A percentile compares a stretch with the other conserved stretches of the same genome.
Evolutionary conservation across 2,329 filamentous ascomycete genomes (phyloP).

Genomic region (Phyllosticta citrichinensis): DNA sequence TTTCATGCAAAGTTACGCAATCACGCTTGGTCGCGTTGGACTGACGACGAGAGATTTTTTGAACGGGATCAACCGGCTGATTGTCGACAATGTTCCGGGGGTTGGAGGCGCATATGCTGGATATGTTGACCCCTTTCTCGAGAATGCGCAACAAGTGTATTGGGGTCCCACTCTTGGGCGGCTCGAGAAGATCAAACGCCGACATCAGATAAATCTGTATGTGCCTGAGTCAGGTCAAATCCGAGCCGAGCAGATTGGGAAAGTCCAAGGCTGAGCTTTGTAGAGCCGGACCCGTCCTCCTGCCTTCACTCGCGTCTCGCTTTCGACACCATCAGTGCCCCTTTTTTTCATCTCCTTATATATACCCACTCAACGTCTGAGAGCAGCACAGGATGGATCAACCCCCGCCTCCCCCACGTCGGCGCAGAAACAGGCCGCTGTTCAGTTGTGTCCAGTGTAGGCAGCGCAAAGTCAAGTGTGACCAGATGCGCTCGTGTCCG

Average conservation of each 20-base stretch:
- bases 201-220: not conserved
- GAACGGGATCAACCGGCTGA: slow-evolving; percentile 30
- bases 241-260: not conserved
- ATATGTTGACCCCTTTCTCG: slow-evolving; percentile 41
- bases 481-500: slow-evolving; percentile 6
- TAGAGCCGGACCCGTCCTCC: not conserved
- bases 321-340: not conserved
- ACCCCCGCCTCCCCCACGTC: not conserved
- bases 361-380: not conserved
- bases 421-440: not conserved
- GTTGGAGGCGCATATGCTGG: slow-evolving; percentile 40
- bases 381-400: not conserved
- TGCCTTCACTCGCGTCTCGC: not conserved
- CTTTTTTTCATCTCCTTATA: not conserved
- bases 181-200: slow-evolving; percentile 27
- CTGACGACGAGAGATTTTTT: slow-evolving; percentile 30
- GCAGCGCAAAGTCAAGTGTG: slow-evolving; percentile 8
- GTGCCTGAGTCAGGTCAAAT: not conserved
- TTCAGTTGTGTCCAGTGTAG: slow-evolving; percentile 8
- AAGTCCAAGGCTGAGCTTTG: not conserved
- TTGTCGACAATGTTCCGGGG: slow-evolving; percentile 21
- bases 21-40: slow-evolving; percentile 24
- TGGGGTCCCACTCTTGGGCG: slow-evolving; percentile 30
- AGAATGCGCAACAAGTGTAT: slow-evolving; percentile 36
- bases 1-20: slow-evolving; percentile 28